Conservation (phyloP, 208 protist genomes). For the Trichomonas vaginalis region DNA sequence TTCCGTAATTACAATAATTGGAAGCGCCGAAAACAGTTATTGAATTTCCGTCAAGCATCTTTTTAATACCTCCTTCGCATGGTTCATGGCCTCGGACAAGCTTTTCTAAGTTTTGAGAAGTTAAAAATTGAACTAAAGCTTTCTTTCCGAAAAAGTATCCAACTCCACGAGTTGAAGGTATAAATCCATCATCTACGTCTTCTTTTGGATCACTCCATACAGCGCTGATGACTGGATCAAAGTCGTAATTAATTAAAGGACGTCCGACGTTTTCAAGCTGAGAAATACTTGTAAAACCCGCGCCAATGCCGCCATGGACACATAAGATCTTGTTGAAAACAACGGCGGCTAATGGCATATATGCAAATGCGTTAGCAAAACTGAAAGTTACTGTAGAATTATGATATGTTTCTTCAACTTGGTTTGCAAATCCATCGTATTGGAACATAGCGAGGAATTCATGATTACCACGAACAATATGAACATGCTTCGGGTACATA, state of each 20-base stretch:
- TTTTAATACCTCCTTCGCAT: slow-evolving; percentile 72
- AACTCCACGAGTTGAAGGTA: slow-evolving; percentile 70
- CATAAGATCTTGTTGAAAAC: slow-evolving; percentile 33
- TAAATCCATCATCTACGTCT: slow-evolving; percentile 65
- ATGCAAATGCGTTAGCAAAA: slow-evolving; percentile 59
- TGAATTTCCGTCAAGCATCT: slow-evolving; percentile 80
- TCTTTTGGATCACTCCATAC: slow-evolving; percentile 34
- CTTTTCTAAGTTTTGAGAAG: slow-evolving; percentile 85
- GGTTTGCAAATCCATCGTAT: slow-evolving; percentile 70
- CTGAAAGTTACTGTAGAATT: slow-evolving; percentile 60
- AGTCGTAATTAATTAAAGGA: slow-evolving; percentile 54
- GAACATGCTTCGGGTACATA: slow-evolving; percentile 74
- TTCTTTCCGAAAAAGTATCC: slow-evolving; percentile 81
- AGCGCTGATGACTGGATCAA: slow-evolving; percentile 31
- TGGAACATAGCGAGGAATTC: slow-evolving; percentile 79
- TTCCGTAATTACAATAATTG: slow-evolving; percentile 82
- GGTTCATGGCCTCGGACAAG: slow-evolving; percentile 54
- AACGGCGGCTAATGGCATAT: slow-evolving; percentile 50
- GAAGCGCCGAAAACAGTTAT: slow-evolving; percentile 95
- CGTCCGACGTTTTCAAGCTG: slow-evolving; percentile 67
- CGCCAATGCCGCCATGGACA: slow-evolving; percentile 58
- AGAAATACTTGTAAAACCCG: slow-evolving; percentile 46
- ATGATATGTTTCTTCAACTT: slow-evolving; percentile 58
- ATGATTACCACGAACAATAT: slow-evolving; percentile 91
- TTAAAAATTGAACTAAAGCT: slow-evolving; percentile 87